These are phyloP conservation scores for Cutaneotrichosporon cutaneum DNA, from an alignment of 1,284 basidiomycete genomes.

Conservation along the genomic window DNA sequence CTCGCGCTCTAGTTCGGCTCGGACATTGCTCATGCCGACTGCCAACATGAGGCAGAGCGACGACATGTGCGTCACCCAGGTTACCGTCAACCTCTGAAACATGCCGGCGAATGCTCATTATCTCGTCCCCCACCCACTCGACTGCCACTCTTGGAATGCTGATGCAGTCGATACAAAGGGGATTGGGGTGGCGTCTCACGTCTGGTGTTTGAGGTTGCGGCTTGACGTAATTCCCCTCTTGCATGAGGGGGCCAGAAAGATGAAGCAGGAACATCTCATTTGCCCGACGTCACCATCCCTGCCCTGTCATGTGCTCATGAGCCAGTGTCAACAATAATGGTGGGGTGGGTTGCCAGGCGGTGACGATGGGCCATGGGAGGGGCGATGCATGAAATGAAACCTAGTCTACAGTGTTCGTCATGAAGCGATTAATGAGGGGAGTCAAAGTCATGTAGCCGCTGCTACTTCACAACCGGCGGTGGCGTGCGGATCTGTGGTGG, in stretches of 20 bases:
- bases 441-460: background rate
- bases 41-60: no score
- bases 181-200: background rate
- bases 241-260: background rate
- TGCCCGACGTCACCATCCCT: background rate
- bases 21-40: no score
- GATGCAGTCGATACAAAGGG: background rate
- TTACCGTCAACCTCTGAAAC: no score
- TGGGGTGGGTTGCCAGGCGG: no score
- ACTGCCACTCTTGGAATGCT: background rate
- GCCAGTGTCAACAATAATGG: background rate
- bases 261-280: background rate
- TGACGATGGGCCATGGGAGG: background rate
- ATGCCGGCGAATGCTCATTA: no score
- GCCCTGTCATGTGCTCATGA: background rate
- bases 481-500: background rate
- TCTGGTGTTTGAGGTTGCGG: constrained; percentile 1
- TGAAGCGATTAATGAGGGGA: background rate
- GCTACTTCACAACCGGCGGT: background rate
- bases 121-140: no score
- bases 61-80: no score
- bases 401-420: background rate
- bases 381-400: background rate
- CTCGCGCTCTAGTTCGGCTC: no score
- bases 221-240: background rate